phyloP scores from a whole-genome alignment of 2,329 filamentous ascomycete species.

The Aulographum hederae region DNA sequence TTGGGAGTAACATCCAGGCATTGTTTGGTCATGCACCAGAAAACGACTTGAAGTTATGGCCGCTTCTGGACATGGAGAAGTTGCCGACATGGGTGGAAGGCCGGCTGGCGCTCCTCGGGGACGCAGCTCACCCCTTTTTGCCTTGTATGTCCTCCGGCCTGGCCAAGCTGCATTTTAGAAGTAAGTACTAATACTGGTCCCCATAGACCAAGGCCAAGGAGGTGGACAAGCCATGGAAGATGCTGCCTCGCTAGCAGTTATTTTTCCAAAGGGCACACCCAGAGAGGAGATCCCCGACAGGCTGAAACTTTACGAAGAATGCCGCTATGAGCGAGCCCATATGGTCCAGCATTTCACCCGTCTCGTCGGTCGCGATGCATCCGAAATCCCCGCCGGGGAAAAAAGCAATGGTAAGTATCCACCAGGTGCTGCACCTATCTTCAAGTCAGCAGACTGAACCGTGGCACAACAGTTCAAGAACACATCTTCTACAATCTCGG shows the following conservation, averaged over 20 bases:
- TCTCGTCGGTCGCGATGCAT: conserved; percentile 27
- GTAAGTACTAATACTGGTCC: conserved; percentile 1
- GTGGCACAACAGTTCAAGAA: conserved; percentile 18
- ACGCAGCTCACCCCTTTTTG: conserved; percentile 50
- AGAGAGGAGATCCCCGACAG: conserved; percentile 32
- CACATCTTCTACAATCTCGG: conserved; percentile 35
- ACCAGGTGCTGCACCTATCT: no score
- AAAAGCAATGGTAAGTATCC: no score
- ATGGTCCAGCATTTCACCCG: conserved; percentile 40
- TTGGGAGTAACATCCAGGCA: conserved; percentile 16
- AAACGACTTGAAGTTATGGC: conserved; percentile 29
- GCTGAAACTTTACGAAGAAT: conserved; percentile 39
- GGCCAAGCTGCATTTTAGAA: no score
- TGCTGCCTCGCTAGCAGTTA: conserved; percentile 36
- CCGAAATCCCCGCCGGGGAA: no score
- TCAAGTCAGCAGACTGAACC: no score
- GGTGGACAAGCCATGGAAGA: conserved; percentile 50
- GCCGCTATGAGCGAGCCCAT: conserved; percentile 38
- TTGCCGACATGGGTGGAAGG: conserved; percentile 36
- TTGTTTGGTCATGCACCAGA: conserved; percentile 20
- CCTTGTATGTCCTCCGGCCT: conserved; percentile 29
- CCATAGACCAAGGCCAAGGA: conserved; percentile 38
- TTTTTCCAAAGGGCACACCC: conserved; percentile 31
- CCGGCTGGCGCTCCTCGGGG: conserved; percentile 40
- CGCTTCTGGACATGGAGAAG: conserved; percentile 41